Evolutionary conservation across 1,139 yeast species (phyloP).

Genomic region (Scheffersomyces stambukii): DNA sequence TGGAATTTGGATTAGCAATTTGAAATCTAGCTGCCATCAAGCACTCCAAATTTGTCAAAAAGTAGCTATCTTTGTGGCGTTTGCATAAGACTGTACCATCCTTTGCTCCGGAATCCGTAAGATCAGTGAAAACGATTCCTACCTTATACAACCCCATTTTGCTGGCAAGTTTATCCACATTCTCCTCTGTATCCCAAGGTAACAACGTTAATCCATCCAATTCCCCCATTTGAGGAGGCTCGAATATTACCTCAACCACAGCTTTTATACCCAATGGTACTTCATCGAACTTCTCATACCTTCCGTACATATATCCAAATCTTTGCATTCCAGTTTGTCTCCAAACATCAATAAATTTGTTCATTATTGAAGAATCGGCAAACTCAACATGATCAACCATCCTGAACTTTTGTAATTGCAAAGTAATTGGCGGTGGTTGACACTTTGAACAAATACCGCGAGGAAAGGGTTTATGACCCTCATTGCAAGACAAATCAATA

Average conservation of each 20-base stretch:
- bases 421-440: slow-evolving; percentile 91
- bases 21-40: slow-evolving; percentile 85
- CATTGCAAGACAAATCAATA: slow-evolving; percentile 61
- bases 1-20: slow-evolving; percentile 55
- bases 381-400: slow-evolving; percentile 98
- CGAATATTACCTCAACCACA: slow-evolving; percentile 88
- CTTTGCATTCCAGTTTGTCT: slow-evolving; percentile 84
- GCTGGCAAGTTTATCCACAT: slow-evolving; percentile 53
- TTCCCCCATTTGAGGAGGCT: slow-evolving; percentile 86
- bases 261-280: slow-evolving; percentile 94
- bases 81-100: slow-evolving; percentile 90
- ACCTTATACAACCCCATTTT: slow-evolving; percentile 65
- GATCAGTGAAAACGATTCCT: slow-evolving; percentile 87
- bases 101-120: slow-evolving; percentile 80
- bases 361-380: slow-evolving; percentile 66
- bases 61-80: slow-evolving; percentile 89
- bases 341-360: slow-evolving; percentile 88
- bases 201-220: slow-evolving; percentile 76
- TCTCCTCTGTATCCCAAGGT: slow-evolving; percentile 55
- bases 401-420: slow-evolving; percentile 85
- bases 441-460: slow-evolving; percentile 94
- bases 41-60: slow-evolving; percentile 80
- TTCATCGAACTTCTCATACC: slow-evolving; percentile 69
- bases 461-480: slow-evolving; percentile 93
- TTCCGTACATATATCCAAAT: slow-evolving; percentile 80